Evolutionary conservation across 305 asterid genomes (phyloP).

Genomic region (Stenogyne calaminthoides): DNA sequence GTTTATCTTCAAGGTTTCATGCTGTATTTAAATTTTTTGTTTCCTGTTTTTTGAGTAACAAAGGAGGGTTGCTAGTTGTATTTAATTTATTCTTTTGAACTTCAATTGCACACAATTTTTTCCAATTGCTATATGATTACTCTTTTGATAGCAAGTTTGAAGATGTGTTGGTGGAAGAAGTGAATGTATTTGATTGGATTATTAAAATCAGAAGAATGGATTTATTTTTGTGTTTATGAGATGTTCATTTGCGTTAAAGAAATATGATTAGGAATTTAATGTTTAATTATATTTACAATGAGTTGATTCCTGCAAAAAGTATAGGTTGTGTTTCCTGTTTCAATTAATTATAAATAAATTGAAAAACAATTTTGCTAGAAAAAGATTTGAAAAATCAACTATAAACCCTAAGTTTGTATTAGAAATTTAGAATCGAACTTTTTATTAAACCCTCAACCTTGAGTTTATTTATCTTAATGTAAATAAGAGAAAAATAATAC

Average conservation of each 20-base stretch:
- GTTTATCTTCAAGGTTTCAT: conserved; percentile 6
- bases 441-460: no score
- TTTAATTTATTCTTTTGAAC: conserved; percentile 50
- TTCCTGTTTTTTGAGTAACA: conserved; percentile 17
- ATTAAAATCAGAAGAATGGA: neutral
- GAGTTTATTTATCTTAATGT: no score
- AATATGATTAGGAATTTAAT: neutral
- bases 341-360: neutral
- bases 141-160: conserved; percentile 28
- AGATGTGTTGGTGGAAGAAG: neutral
- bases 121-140: neutral
- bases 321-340: neutral
- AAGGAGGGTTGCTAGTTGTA: conserved; percentile 35
- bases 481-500: neutral
- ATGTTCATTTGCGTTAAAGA: neutral
- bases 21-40: conserved; percentile 4
- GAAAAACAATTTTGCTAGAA: neutral
- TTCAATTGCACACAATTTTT: conserved; percentile 31
- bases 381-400: neutral
- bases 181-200: neutral
- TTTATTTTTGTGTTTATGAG: neutral
- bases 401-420: no score
- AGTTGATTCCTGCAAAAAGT: neutral
- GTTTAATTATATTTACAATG: neutral
- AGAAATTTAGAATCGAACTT: no score